A percentile compares a stretch with the other conserved stretches of the same genome.
Conservation (phyloP, 257 asterid species). For the Solanum dulcamara region DNA sequence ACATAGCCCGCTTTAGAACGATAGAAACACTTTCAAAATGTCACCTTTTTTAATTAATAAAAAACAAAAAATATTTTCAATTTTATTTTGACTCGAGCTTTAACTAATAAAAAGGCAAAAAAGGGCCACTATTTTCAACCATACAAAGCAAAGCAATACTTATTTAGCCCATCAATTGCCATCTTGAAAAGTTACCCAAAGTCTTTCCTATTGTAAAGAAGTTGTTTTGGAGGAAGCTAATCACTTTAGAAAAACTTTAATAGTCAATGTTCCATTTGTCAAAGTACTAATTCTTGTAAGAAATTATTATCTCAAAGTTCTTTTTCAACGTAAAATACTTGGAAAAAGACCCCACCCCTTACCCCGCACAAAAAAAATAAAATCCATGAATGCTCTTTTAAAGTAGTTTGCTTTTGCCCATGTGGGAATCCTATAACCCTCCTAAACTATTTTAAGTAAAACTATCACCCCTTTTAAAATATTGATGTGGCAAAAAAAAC, state of each 20-base stretch:
- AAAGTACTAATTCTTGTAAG: background rate
- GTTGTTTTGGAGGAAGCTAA: background rate
- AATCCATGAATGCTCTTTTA: background rate
- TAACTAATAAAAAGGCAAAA: background rate
- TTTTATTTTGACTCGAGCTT: background rate
- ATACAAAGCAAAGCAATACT: background rate
- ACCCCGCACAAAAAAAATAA: background rate
- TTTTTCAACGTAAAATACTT: background rate
- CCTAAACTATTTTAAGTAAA: background rate
- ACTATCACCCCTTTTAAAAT: background rate
- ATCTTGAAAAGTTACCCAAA: background rate
- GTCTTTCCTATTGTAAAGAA: background rate
- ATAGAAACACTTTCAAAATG: background rate
- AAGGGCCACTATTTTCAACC: background rate
- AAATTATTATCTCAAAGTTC: background rate
- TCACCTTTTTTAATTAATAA: background rate
- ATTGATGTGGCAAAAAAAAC: background rate
- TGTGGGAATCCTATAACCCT: background rate
- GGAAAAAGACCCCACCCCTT: background rate
- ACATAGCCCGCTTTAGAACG: background rate
- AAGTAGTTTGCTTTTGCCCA: background rate
- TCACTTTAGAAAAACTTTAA: background rate
- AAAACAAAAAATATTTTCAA: background rate
- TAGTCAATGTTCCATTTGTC: background rate
- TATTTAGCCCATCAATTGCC: background rate